These are phyloP conservation scores for Jackrogersella multiformis DNA, from an alignment of 495 filamentous ascomycete species.

Conservation along the genomic window DNA sequence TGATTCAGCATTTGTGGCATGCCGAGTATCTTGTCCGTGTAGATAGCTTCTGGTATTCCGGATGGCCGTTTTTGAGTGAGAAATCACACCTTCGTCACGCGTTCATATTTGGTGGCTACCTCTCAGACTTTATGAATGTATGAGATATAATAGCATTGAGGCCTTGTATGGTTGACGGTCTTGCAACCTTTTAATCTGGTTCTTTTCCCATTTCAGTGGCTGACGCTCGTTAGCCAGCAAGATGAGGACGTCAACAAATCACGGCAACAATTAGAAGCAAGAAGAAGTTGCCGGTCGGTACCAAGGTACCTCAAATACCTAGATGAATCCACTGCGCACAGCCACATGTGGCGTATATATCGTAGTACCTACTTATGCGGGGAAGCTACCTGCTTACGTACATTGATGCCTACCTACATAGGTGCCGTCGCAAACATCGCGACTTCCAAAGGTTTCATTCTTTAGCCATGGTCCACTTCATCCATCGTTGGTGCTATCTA, in stretches of 20 bases:
- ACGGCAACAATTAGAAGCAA: constrained; percentile 18
- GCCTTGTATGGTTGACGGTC: no score
- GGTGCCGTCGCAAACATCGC: no score
- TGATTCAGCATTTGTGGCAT: background rate
- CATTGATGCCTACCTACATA: no score
- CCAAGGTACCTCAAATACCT: background rate
- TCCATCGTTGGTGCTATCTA: no score
- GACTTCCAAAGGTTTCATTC: no score
- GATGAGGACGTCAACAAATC: constrained; percentile 45
- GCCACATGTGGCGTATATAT: constrained; percentile 23
- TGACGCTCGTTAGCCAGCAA: constrained; percentile 43
- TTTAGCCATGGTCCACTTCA: no score
- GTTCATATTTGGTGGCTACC: background rate
- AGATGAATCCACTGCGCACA: constrained; percentile 1
- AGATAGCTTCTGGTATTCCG: background rate
- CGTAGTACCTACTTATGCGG: background rate
- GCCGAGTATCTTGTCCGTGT: background rate
- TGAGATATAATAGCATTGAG: background rate
- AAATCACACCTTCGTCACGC: background rate
- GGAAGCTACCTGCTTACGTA: constrained; percentile 1
- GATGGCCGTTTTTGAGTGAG: background rate
- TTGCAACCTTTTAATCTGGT: constrained; percentile 7
- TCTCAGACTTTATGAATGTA: background rate
- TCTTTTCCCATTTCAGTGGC: constrained; percentile 11
- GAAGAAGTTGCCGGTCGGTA: constrained; percentile 32